Percentiles rank a stretch among this genome's conserved stretches.
phyloP scores from a whole-genome alignment of 306 rosid species.

The Trichosanthes truncata region DNA sequence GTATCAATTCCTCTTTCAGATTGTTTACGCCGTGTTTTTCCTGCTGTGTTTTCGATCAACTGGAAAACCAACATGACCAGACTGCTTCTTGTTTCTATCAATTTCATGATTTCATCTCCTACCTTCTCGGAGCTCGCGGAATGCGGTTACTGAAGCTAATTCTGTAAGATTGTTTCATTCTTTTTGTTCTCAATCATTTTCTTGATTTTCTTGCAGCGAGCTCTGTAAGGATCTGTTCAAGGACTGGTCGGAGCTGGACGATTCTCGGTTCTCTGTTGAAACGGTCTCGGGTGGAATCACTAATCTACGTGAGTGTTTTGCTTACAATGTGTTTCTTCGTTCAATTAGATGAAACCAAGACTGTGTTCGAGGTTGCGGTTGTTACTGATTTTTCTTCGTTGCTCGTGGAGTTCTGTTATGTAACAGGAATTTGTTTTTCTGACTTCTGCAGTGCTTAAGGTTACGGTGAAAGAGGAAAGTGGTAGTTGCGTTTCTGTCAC shows the following conservation, averaged over 20 bases:
- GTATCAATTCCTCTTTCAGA: constrained; percentile 9
- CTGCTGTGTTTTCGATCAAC: neutral
- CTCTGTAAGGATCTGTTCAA: constrained; percentile 77
- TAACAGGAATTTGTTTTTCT: neutral
- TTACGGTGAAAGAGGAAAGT: constrained; percentile 44
- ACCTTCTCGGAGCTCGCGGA: neutral
- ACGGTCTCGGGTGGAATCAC: constrained; percentile 88
- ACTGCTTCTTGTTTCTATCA: neutral
- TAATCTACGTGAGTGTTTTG: constrained; percentile 63
- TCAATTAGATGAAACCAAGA: neutral
- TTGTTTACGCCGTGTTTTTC: neutral
- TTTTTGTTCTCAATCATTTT: neutral
- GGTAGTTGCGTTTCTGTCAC: constrained; percentile 35
- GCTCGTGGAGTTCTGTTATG: neutral
- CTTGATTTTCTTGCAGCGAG: constrained; percentile 27
- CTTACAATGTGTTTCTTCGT: neutral
- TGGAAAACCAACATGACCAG: neutral
- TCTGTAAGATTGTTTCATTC: neutral
- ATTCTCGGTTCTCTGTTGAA: constrained; percentile 56
- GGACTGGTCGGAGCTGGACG: constrained; percentile 62
- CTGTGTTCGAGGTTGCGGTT: neutral
- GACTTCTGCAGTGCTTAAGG: constrained; percentile 59
- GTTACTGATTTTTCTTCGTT: constrained; percentile 1
- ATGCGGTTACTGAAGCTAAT: neutral
- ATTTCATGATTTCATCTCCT: neutral